Evolutionary conservation across 306 rosid genomes (phyloP).

Genomic region (Dryas drummondii): DNA sequence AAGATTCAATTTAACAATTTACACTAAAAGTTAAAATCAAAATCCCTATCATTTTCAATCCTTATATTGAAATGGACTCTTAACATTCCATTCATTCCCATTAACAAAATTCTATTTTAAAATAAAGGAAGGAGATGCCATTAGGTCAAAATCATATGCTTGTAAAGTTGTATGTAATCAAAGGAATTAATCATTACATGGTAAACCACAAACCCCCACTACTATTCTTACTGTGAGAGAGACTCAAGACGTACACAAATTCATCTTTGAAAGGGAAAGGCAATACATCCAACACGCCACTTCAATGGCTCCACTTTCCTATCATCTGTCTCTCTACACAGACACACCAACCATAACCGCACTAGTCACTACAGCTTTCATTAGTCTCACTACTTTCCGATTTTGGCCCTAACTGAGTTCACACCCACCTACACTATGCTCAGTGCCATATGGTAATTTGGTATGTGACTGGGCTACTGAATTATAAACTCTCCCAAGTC

Average conservation of each 20-base stretch:
- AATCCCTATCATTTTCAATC: no score
- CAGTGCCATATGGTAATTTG: constrained; percentile 30
- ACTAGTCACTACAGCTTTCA: constrained; percentile 15
- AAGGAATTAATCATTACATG: background rate
- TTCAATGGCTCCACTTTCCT: constrained; percentile 17
- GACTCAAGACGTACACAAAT: background rate
- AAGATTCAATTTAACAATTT: no score
- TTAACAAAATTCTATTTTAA: background rate
- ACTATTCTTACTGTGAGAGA: background rate
- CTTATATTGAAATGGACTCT: no score
- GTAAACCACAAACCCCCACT: background rate
- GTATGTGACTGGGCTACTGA: constrained; percentile 4
- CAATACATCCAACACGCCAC: constrained; percentile 22
- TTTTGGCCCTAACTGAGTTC: constrained; percentile 23
- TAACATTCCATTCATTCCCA: background rate
- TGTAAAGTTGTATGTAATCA: background rate
- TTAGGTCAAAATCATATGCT: background rate
- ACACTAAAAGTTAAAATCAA: no score
- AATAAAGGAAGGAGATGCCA: background rate
- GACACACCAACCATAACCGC: constrained; percentile 25
- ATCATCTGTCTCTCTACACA: constrained; percentile 8
- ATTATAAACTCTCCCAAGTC: background rate
- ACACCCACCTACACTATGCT: constrained; percentile 4
- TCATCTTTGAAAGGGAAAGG: constrained; percentile 12
- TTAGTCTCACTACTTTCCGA: constrained; percentile 18